Evolutionary conservation across 371 early-diverging fungal genomes (phyloP).

Genomic region (Encephalitozoon intestinalis): DNA sequence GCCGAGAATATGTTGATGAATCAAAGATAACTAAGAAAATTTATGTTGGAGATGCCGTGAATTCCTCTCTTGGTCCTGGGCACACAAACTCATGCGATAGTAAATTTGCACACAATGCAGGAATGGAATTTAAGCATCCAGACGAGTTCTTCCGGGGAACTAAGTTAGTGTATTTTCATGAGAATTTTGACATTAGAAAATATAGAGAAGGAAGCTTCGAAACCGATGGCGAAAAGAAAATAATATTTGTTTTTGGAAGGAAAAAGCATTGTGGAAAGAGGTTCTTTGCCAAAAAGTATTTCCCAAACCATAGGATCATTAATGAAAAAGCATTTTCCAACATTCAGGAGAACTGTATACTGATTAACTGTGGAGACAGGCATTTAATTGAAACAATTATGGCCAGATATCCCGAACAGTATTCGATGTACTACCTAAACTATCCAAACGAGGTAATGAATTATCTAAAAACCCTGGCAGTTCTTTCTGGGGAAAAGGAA

Average conservation of each 20-base stretch:
- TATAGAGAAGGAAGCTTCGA: neutral
- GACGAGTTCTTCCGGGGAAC: constrained; percentile 20
- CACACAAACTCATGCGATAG: constrained; percentile 23
- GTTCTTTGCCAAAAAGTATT: constrained; percentile 27
- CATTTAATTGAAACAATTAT: neutral
- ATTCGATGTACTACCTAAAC: constrained; percentile 5
- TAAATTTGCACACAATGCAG: constrained; percentile 41
- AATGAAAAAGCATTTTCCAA: neutral
- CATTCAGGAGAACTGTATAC: neutral
- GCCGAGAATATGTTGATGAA: neutral
- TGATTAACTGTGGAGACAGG: neutral
- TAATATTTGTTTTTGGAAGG: constrained; percentile 18
- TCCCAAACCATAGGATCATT: neutral
- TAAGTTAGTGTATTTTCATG: neutral
- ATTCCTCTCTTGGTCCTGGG: neutral
- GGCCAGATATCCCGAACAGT: neutral
- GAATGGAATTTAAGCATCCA: constrained; percentile 33
- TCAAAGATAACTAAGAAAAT: neutral
- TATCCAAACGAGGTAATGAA: constrained; percentile 14
- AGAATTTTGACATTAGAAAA: neutral
- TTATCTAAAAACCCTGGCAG: constrained; percentile 10
- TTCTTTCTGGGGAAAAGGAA: neutral
- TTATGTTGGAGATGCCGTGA: constrained; percentile 41
- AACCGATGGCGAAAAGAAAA: neutral
- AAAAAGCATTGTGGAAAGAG: constrained; percentile 33